Base-by-base conservation (phyloP, 495 filamentous ascomycete species). In the Corynascus novoguineensis region DNA sequence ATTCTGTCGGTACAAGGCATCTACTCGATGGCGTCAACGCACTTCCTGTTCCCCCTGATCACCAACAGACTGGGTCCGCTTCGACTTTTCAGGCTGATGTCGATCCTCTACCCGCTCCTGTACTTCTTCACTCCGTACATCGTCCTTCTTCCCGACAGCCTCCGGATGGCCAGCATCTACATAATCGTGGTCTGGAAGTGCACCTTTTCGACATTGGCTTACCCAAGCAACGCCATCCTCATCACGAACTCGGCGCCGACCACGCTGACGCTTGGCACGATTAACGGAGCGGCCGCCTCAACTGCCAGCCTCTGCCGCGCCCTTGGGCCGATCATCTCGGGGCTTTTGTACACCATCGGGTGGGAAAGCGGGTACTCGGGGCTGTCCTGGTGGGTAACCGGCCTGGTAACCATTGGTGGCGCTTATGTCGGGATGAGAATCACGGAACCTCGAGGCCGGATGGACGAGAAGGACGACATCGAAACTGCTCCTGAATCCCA, bases 281-380 rank as follows among this genome's bases (percentile, higher is more conserved):
- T 98, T 72, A 97, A 97, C 61, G 93, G 93, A 32, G 83, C 89
- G n/a, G 89, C 90, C 8, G 90, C 90, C 27, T 95, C 90, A 14
- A 88, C 86, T 7, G 93, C 95, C 22, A 95, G 90, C 66, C 72
- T 97, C 38, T 86, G 82, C 60, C 83, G 93, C 50, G 89, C 91
- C 1, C 83, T 95, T 63, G 93, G 93, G 3, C 93, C 93, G 5
- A 91, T 87, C 0, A 70, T 97, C 31, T 93, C 92, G 11, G 93
- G 93, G 5, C 69, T 89, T 15, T 78, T 98, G 48, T 92, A 97
- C 70, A 78, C 88, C 19, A 77, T 83, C 55, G 93, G 95, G 24
- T 77, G 96, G 27, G 75, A 83, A 51, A 76, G 83, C 29, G 92
- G 92, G 35, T 89, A 86, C 60, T 89, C 89, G 17, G 90, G 91